Evolutionary conservation across 1,139 yeast genomes (phyloP), one percentile per base, ranked within the genome.

Genomic region (Yamadazyma friedrichii): DNA sequence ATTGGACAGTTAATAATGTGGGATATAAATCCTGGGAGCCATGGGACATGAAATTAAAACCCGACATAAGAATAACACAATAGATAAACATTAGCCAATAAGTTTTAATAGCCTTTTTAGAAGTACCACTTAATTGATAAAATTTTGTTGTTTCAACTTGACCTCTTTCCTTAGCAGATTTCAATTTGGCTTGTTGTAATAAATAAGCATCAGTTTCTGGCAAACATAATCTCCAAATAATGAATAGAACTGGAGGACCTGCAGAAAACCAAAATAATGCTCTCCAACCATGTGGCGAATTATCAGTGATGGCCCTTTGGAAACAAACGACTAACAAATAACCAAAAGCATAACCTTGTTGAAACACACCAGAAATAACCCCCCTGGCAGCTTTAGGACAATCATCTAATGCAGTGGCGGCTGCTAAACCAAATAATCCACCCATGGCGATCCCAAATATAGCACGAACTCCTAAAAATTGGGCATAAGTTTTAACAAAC

Each of bases 301-400:
- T 65, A 42, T 64, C 63, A 24, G 59, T 61, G 39, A 69, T 52
- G 16, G 73, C 74, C 48, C 75, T 57, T 48, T 64, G 67, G 56
- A 70, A 70, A n/a, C 68, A 47, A 16, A 68, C 74, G 2, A 67
- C 74, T 35, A 70, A 54, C 29, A 70, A 61, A 44, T 65, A 67
- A n/a, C 76, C 76, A 29, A 69, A 58, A 3, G 74, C 73, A 45
- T 68, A 70, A 42, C 75, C 75, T 51, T 67, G 64, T 52, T 68
- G 74, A 52, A 65, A 68, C 30, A 68, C 51, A 38, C 75, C 75
- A 33, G 67, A 62, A 41, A 69, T 45, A n/a, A 67, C 58, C 42
- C 75, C 75, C 52, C 70, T 57, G 22, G 74, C 68, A 9, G 49
- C 58, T 15, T 47, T 48, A 8, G 73, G 72, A 37, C 68, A 61